Base-by-base conservation (phyloP, 176 grass and related monocot species). In the Triticum turgidum region DNA sequence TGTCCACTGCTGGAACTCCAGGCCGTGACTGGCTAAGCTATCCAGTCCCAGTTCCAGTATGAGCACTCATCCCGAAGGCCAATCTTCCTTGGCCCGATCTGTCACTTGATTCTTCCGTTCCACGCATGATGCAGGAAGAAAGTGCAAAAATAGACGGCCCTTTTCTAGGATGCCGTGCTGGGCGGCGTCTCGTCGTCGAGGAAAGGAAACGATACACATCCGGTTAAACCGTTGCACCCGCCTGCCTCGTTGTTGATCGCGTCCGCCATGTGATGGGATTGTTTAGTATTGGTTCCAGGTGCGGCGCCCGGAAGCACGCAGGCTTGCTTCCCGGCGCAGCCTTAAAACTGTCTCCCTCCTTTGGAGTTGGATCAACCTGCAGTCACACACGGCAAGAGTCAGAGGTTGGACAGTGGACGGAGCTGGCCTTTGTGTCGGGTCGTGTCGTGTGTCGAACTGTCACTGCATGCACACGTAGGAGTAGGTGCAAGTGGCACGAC, bases 281-380 rank as follows among this genome's bases (percentile, higher is more conserved):
- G 61, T 32, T 73, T 83, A 13, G 10, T 61, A 25, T 25, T 73
- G 0, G 35, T 63, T 61, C 87, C 87, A 14, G 73, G 39, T 88
- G 65, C 42, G 62, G 54, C 39, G 74, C 74, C 81, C 37, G 75
- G 74, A 84, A 88, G 87, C 87, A 88, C 68, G 81, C 74, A 84
- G 37, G 47, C 80, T 4, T 58, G 73, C 61, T 88, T 88, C 49
- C 87, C 74, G 74, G 73, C 11, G 73, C 47, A 12, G 22, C 80
- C 17, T 56, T 61, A 65, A 73, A 65, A 21, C 20, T 21, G 54
- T 58, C 54, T 59, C 68, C 17, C 27, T 73, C 54, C 32, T 15
- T 61, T 80, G 41, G 41, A 44, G 41, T 44, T 81, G 79, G 22
- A 86, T 18, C 65, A 87, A 21, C 34, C 21, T 41, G 76, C 18